These are phyloP conservation scores for Penicilliopsis zonata DNA, from an alignment of 495 filamentous ascomycete genomes.

Conservation along the genomic window DNA sequence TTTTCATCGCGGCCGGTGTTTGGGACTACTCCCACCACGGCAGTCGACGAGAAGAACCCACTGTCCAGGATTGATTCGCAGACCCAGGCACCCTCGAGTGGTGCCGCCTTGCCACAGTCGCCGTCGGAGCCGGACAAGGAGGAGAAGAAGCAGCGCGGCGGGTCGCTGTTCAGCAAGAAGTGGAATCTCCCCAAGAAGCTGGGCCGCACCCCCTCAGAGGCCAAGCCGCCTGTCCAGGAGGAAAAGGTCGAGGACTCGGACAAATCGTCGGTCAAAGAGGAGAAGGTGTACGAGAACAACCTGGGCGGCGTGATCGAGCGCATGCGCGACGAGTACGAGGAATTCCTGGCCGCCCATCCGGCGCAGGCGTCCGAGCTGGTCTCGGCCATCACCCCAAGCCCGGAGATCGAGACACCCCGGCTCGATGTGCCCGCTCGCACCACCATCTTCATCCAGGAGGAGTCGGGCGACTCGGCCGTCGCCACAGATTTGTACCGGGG, in stretches of 20 bases:
- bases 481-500: conserved; percentile 88
- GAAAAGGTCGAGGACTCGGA: conserved; percentile 79
- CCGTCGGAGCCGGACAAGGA: conserved; percentile 60
- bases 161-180: conserved; percentile 70
- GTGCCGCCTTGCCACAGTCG: conserved; percentile 42
- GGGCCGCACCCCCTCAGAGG: conserved; percentile 60
- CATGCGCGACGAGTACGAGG: conserved; percentile 67
- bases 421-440: conserved; percentile 68
- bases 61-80: conserved; percentile 37
- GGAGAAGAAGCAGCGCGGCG: conserved; percentile 55
- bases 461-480: conserved; percentile 74
- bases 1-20: conserved; percentile 40
- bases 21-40: conserved; percentile 8
- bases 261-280: conserved; percentile 47
- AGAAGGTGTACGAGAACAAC: conserved; percentile 73
- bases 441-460: conserved; percentile 89
- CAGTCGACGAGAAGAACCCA: conserved; percentile 22
- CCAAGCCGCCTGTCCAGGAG: conserved; percentile 61
- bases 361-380: conserved; percentile 41
- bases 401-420: conserved; percentile 74
- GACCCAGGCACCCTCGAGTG: too few species aligned
- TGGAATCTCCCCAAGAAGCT: conserved; percentile 84
- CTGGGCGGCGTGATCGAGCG: conserved; percentile 70
- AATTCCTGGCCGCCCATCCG: conserved; percentile 45
- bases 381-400: conserved; percentile 61